These are phyloP conservation scores for Aaosphaeria pasadenensis DNA, from an alignment of 2,329 filamentous ascomycete species.

Conservation along the genomic window DNA sequence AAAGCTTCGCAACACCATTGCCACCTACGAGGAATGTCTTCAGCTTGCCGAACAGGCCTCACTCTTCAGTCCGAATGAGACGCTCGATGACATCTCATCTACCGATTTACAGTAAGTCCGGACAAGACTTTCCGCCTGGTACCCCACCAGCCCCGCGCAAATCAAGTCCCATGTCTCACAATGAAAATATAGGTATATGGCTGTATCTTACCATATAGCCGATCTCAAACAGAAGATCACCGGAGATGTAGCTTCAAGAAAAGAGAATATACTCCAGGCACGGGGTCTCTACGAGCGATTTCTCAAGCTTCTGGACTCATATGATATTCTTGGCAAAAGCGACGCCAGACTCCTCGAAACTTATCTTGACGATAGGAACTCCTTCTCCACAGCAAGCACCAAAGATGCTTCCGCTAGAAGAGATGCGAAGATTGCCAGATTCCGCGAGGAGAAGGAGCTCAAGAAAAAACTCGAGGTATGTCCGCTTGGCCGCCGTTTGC, in stretches of 20 bases:
- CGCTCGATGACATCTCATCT: conserved; percentile 80
- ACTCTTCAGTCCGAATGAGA: conserved; percentile 89
- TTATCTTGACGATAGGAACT: conserved; percentile 69
- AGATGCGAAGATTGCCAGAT: conserved; percentile 81
- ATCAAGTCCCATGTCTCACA: too few relatives aligned
- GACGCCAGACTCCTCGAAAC: conserved; percentile 69
- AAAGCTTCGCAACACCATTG: conserved; percentile 64
- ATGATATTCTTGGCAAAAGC: conserved; percentile 64
- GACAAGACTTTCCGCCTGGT: background rate
- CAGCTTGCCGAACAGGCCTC: conserved; percentile 67
- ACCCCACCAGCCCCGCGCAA: too few relatives aligned
- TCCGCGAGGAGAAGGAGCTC: conserved; percentile 80
- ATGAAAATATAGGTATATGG: conserved; percentile 58
- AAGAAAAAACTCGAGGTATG: conserved; percentile 74
- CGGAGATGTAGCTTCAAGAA: conserved; percentile 53
- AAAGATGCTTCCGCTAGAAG: conserved; percentile 67
- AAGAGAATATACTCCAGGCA: conserved; percentile 59
- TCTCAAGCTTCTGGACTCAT: conserved; percentile 72
- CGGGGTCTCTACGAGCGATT: conserved; percentile 75
- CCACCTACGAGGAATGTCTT: conserved; percentile 70
- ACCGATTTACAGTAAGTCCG: conserved; percentile 68
- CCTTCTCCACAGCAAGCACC: conserved; percentile 69
- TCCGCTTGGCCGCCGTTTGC: conserved; percentile 1
- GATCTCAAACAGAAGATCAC: conserved; percentile 72
- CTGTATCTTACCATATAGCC: conserved; percentile 73